Evolutionary conservation across 805 yeast species (phyloP), one percentile per base, ranked within the genome.

Genomic region (Sugiyamaella smithiae): DNA sequence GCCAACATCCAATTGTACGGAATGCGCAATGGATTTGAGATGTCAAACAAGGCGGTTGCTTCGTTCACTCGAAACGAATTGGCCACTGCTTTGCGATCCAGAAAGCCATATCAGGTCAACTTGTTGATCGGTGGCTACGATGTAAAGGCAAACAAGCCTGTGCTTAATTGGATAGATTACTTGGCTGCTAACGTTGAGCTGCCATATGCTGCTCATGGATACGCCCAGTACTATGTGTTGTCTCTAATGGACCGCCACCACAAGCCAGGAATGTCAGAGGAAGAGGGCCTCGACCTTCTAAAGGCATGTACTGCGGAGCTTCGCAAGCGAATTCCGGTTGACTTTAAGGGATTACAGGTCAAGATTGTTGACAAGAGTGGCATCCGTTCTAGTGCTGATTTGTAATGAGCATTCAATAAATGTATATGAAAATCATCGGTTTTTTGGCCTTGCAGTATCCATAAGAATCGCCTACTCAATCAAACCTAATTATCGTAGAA

Each of bases 171-270:
- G 84, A 85, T 93, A 57, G 99, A 93, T 66, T 93, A 93, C 67
- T 72, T 93, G 56, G 99, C 99, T 5, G 87, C 99, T 2, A 81
- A 84, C 57, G 95, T 84, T 12, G 88, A 84, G 52, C 74, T 93
- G 51, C 98, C 99, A 12, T 93, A 93, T 64, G 96, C 95, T 14
- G 98, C 98, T 1, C 99, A 93, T 66, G 99, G 99, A 9, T 93
- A 93, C 64, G 96, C 98, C n/a, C 96, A 95, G 1, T 93, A 91
- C 69, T 93, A 93, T 67, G 82, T 96, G 26, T 77, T 88, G 67
- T 86, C 98, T 1, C 72, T 91, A 55, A 75, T 93, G 57, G 99
- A 93, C 71, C 89, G 84, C 58, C 96, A 89, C 69, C 89, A 90
- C 70, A 78, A 83, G 64, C 75, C 81, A 37, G 90, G 82, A 58